These are phyloP conservation scores for Ustilago loliicola DNA, from an alignment of 1,284 basidiomycete genomes.

Conservation along the genomic window DNA sequence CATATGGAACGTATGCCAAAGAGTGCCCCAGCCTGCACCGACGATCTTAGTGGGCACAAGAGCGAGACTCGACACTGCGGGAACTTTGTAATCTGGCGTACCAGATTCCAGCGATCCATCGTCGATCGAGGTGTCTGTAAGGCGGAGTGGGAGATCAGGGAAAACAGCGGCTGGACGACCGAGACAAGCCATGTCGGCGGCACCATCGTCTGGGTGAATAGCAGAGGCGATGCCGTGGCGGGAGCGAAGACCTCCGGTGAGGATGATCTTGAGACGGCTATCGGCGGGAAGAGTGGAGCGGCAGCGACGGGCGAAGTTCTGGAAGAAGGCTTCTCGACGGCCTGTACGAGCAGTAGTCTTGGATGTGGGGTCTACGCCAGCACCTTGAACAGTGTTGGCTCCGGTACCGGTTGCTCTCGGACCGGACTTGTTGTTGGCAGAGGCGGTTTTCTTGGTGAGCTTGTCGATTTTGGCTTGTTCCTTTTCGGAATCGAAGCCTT, in stretches of 20 bases:
- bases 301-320: conserved; percentile 71
- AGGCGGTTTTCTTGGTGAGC: conserved; percentile 17
- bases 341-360: conserved; percentile 45
- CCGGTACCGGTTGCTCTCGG: conserved; percentile 22
- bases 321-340: conserved; percentile 73
- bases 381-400: conserved; percentile 24
- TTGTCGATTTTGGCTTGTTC: conserved; percentile 52
- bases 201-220: conserved; percentile 47
- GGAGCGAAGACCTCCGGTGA: conserved; percentile 84
- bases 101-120: conserved; percentile 43
- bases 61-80: conserved; percentile 53
- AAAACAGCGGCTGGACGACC: conserved; percentile 79
- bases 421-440: conserved; percentile 17
- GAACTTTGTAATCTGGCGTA: conserved; percentile 58
- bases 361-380: conserved; percentile 36
- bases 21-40: conserved; percentile 66
- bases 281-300: conserved; percentile 50
- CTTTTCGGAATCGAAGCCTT: conserved; percentile 67
- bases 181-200: conserved; percentile 79
- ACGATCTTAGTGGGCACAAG: conserved; percentile 65
- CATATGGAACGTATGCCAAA: conserved; percentile 52
- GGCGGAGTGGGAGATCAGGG: conserved; percentile 76
- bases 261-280: conserved; percentile 75
- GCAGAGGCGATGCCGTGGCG: conserved; percentile 76
- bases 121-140: conserved; percentile 54